Evolutionary conservation across 1,284 basidiomycete species (phyloP).

Genomic region (Pascua guehoae): DNA sequence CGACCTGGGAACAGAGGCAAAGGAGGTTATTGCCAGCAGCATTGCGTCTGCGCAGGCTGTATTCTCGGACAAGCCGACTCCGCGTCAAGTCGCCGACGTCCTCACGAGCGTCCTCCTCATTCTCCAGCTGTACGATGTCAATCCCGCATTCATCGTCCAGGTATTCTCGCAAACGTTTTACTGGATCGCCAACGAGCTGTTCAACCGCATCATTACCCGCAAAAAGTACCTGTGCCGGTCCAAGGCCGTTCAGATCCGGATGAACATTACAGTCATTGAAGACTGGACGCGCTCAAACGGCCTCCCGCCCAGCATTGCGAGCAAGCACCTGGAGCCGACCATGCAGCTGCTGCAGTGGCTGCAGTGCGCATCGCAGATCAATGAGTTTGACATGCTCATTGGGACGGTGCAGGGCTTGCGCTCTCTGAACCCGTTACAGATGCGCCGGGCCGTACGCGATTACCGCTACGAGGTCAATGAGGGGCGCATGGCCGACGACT

Average conservation of each 20-base stretch:
- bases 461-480: constrained; percentile 96
- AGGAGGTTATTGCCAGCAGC: constrained; percentile 18
- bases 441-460: constrained; percentile 86
- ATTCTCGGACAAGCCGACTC: constrained; percentile 38
- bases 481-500: constrained; percentile 87
- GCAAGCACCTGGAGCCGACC: constrained; percentile 74
- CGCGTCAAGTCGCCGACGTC: constrained; percentile 70
- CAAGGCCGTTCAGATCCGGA: constrained; percentile 81
- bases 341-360: constrained; percentile 78
- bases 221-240: constrained; percentile 91
- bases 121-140: constrained; percentile 81
- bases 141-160: constrained; percentile 83
- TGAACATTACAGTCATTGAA: constrained; percentile 82
- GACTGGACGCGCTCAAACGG: constrained; percentile 76
- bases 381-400: constrained; percentile 80
- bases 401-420: constrained; percentile 84
- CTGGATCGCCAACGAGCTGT: constrained; percentile 68
- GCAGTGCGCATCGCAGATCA: constrained; percentile 63
- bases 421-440: constrained; percentile 86
- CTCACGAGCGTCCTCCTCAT: constrained; percentile 84
- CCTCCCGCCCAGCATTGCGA: constrained; percentile 72
- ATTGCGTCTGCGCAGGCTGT: constrained; percentile 19
- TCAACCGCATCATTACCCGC: constrained; percentile 85
- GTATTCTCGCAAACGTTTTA: constrained; percentile 80
- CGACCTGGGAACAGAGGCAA: constrained; percentile 25